Conservation (phyloP, 2,329 filamentous ascomycete genomes). For the Arthrobotrys iridis region DNA sequence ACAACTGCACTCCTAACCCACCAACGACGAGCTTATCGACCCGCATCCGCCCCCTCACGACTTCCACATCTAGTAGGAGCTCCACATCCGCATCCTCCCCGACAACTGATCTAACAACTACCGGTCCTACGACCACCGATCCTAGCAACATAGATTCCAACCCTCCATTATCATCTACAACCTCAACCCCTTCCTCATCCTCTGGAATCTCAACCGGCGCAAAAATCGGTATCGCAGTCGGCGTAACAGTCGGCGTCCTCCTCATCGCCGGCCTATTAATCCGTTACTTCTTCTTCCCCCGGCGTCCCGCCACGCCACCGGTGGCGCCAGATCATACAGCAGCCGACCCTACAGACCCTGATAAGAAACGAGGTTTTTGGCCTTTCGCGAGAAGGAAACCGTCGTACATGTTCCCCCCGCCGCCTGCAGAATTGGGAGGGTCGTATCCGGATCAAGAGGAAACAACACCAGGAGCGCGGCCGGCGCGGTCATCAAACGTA, state of each 20-base stretch:
- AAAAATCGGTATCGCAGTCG: conserved; percentile 43
- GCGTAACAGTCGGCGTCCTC: conserved; percentile 14
- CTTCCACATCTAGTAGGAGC: not conserved
- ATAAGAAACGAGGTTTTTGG: conserved; percentile 21
- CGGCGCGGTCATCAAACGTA: not conserved
- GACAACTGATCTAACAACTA: not conserved
- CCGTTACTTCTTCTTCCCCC: conserved; percentile 7
- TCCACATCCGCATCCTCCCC: no score
- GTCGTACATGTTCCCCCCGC: conserved; percentile 28
- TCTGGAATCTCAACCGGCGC: conserved; percentile 34
- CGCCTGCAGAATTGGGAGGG: conserved; percentile 23
- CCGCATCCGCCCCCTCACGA: conserved; percentile 20
- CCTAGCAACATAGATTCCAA: not conserved
- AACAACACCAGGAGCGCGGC: not conserved
- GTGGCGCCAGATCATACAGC: conserved; percentile 33
- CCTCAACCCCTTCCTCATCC: conserved; percentile 1
- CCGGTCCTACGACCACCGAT: not conserved
- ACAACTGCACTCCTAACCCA: conserved; percentile 18
- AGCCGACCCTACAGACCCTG: not conserved
- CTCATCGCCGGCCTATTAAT: not conserved
- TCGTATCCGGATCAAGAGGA: conserved; percentile 16
- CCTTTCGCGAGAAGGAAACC: conserved; percentile 10
- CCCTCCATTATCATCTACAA: not conserved
- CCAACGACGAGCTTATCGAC: conserved; percentile 26
- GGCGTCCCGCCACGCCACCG: conserved; percentile 9